Evolutionary conservation across 2,329 filamentous ascomycete species (phyloP).

Genomic region (Colletotrichum coccodes): DNA sequence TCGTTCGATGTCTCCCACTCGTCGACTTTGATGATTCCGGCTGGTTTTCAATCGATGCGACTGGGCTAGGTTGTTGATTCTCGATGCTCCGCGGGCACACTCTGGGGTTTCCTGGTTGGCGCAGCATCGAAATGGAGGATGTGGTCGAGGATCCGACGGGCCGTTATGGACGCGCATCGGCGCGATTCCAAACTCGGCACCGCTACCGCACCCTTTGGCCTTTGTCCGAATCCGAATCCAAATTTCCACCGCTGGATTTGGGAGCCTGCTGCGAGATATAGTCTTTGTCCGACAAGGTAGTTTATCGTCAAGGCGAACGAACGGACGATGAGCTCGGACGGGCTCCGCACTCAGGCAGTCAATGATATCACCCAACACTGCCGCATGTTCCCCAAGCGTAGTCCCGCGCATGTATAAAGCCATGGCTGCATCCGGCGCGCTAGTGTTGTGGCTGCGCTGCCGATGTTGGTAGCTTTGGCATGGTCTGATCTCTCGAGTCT

Average conservation of each 20-base stretch:
- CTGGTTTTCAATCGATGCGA: background rate
- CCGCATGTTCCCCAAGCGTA: conserved; percentile 8
- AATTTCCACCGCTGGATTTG: too few relatives aligned
- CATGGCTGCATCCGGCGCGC: background rate
- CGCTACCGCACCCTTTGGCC: background rate
- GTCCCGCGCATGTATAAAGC: background rate
- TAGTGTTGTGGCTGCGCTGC: background rate
- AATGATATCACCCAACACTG: background rate
- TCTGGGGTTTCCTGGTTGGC: background rate
- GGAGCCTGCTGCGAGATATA: background rate
- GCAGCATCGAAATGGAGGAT: background rate
- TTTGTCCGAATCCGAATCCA: background rate
- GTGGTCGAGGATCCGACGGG: background rate
- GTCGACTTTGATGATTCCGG: background rate
- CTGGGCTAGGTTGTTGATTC: too few relatives aligned
- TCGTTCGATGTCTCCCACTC: background rate
- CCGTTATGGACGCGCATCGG: background rate
- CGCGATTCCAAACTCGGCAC: background rate
- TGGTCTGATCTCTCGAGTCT: background rate
- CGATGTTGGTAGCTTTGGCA: background rate
- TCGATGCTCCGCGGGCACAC: background rate
- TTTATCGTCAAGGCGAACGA: background rate
- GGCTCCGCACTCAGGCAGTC: background rate
- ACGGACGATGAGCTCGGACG: background rate
- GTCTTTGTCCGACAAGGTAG: background rate